Conservation (phyloP, 2,329 filamentous ascomycete species). For the Blastomyces parvus region DNA sequence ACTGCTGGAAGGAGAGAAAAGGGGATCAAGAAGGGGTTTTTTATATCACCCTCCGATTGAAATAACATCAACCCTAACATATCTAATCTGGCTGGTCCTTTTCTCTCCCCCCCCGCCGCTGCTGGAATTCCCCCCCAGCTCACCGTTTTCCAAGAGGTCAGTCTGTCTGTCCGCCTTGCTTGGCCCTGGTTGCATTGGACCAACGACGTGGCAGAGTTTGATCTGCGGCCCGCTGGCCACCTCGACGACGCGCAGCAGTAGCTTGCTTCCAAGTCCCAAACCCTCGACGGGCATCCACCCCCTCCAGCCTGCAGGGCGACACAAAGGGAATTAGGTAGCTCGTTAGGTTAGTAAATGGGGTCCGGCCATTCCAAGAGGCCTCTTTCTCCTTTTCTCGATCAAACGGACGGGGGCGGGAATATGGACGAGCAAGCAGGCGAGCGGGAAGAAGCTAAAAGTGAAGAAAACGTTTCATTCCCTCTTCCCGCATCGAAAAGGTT, state of each 20-base stretch:
- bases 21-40: neutral
- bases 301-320: constrained; percentile 13
- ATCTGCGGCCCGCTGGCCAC: neutral
- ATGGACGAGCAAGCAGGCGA: neutral
- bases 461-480: neutral
- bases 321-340: constrained; percentile 12
- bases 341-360: no score
- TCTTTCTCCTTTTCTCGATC: no score
- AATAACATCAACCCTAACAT: no score
- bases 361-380: no score
- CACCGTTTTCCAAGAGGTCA: no score
- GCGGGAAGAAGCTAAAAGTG: neutral
- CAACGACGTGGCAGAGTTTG: constrained; percentile 18
- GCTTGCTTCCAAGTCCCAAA: neutral
- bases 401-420: no score
- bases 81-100: no score
- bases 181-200: constrained; percentile 9
- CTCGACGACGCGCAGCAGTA: neutral
- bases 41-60: neutral
- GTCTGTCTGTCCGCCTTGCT: no score
- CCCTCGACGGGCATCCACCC: neutral
- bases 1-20: neutral
- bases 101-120: no score
- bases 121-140: no score
- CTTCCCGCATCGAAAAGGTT: neutral